A percentile compares a stretch with the other conserved stretches of the same genome.
These are phyloP conservation scores for Huntiella decipiens DNA, from an alignment of 2,329 filamentous ascomycete genomes.

Conservation along the genomic window DNA sequence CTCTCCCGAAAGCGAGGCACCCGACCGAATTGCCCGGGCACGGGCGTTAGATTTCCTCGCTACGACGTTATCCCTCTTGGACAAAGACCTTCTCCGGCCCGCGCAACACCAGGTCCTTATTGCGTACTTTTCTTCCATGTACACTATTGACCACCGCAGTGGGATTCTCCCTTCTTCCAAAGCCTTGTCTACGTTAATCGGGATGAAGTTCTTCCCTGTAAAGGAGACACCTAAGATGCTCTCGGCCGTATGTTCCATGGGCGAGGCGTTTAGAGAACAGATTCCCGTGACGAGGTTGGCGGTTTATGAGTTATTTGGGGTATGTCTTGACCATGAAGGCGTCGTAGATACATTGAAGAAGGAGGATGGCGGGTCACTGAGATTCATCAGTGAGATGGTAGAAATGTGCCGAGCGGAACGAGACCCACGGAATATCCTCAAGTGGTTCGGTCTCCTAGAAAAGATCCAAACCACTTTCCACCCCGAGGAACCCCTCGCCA, in stretches of 20 bases:
- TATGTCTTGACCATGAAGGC: slow-evolving; percentile 24
- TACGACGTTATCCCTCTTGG: slow-evolving; percentile 30
- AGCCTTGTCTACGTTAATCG: slow-evolving; percentile 29
- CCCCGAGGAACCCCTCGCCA: slow-evolving; percentile 26
- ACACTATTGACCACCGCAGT: slow-evolving; percentile 39
- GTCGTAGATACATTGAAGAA: slow-evolving; percentile 23
- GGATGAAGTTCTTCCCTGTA: slow-evolving; percentile 32
- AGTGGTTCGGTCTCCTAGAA: slow-evolving; percentile 34
- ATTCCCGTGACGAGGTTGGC: slow-evolving; percentile 30
- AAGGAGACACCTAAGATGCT: slow-evolving; percentile 30
- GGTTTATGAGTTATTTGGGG: slow-evolving; percentile 29
- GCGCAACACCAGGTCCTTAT: slow-evolving; percentile 34
- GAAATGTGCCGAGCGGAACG: slow-evolving; percentile 34
- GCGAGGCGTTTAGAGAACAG: slow-evolving; percentile 38
- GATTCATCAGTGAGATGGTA: slow-evolving; percentile 30
- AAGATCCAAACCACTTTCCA: slow-evolving; percentile 27
- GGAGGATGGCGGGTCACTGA: slow-evolving; percentile 23
- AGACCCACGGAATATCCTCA: slow-evolving; percentile 36
- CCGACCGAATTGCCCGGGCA: slow-evolving; percentile 34
- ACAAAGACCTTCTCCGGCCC: slow-evolving; percentile 25
- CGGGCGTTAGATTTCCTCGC: slow-evolving; percentile 40
- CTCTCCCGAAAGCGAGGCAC: slow-evolving; percentile 23
- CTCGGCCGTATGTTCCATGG: slow-evolving; percentile 28
- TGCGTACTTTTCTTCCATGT: slow-evolving; percentile 38
- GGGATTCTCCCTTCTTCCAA: slow-evolving; percentile 35